These are phyloP conservation scores for Boletus insuetus DNA, from an alignment of 768 basidiomycete genomes.

Conservation along the genomic window DNA sequence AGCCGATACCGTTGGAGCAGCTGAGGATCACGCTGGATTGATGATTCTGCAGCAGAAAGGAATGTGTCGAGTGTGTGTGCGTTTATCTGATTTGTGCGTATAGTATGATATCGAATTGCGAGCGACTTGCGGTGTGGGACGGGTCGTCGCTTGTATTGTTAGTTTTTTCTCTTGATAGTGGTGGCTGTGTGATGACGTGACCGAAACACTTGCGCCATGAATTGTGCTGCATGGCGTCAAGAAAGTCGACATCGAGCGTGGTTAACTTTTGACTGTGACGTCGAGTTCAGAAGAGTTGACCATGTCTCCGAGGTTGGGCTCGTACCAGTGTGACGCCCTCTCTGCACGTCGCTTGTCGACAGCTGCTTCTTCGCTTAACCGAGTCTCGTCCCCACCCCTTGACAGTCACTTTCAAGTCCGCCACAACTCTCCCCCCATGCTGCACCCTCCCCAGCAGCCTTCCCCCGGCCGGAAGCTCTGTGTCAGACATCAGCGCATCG, in stretches of 20 bases:
- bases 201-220: constrained; percentile 28
- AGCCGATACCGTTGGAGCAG: constrained; percentile 96
- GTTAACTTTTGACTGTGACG: background rate
- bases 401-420: no score
- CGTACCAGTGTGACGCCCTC: constrained; percentile 70
- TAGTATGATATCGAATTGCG: constrained; percentile 36
- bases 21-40: constrained; percentile 92
- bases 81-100: constrained; percentile 35
- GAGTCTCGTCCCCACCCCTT: constrained; percentile 1
- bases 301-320: no score
- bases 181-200: constrained; percentile 24
- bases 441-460: constrained; percentile 27
- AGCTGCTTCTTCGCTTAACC: background rate
- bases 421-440: background rate
- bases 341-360: constrained; percentile 57
- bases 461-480: constrained; percentile 68
- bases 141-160: constrained; percentile 31
- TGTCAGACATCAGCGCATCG: constrained; percentile 93
- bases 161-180: background rate
- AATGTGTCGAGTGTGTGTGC: constrained; percentile 18
- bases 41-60: constrained; percentile 35
- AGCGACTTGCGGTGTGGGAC: constrained; percentile 20
- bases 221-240: constrained; percentile 30
- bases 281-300: no score
- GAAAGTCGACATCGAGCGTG: background rate